These are phyloP conservation scores for Neonectria punicea DNA, from an alignment of 2,329 filamentous ascomycete species.

Conservation along the genomic window DNA sequence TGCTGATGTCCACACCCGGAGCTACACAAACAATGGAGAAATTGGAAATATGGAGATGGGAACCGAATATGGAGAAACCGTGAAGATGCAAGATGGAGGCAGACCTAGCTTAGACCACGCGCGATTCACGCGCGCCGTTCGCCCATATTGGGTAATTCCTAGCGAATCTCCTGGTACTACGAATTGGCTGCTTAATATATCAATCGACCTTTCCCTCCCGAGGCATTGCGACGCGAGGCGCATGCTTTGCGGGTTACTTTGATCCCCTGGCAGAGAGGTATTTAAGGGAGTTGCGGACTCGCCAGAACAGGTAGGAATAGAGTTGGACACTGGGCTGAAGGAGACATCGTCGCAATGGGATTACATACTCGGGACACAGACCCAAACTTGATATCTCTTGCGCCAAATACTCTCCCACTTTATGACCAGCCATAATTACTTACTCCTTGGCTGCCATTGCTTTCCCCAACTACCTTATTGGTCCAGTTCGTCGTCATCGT, in stretches of 20 bases:
- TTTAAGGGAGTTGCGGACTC: constrained; percentile 25
- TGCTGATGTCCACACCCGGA: not conserved
- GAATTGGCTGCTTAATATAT: constrained; percentile 1
- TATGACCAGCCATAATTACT: not conserved
- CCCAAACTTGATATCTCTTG: constrained; percentile 29
- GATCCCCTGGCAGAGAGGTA: constrained; percentile 14
- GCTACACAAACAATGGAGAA: not conserved
- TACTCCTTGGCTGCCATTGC: not conserved
- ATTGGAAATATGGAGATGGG: constrained; percentile 14
- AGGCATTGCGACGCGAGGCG: constrained; percentile 17
- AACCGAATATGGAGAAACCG: constrained; percentile 9
- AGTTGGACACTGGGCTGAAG: constrained; percentile 19
- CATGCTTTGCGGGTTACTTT: not conserved
- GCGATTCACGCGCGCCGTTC: not conserved
- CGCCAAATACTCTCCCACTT: constrained; percentile 7
- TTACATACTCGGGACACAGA: constrained; percentile 28
- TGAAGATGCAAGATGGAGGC: constrained; percentile 13
- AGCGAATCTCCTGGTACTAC: constrained; percentile 25
- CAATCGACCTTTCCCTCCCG: constrained; percentile 12
- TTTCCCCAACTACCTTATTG: not conserved
- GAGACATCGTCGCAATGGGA: constrained; percentile 31
- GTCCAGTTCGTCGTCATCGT: not conserved
- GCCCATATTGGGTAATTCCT: constrained; percentile 31
- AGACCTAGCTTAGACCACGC: constrained; percentile 3
- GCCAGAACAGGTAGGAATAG: constrained; percentile 8